Evolutionary conservation across 768 basidiomycete species (phyloP), one percentile per base, ranked within the genome.

Genomic region (Lactarius vividus): DNA sequence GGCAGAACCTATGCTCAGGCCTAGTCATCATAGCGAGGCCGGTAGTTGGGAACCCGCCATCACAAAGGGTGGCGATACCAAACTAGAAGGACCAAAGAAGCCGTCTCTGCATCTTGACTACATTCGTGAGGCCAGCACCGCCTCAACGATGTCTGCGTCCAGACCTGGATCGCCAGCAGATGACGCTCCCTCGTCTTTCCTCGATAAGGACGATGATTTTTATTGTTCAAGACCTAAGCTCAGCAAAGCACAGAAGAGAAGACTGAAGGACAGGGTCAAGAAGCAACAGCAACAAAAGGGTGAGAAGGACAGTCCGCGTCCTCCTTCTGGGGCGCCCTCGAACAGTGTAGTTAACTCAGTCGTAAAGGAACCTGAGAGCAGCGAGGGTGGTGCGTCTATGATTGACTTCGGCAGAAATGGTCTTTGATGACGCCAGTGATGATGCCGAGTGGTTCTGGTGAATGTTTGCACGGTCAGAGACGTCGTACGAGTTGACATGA

Each of bases 331-430:
- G 29, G 42, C 54, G 18, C 33, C 18, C 8, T 33, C 33, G 65
- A 55, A 57, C 62, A 35, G 31, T n/a, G 49, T 33, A 57, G 54
- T 61, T 59, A 49, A 65, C 44, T 20, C 54, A 54, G 31, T 5
- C 20, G 55, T n/a, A 57, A 59, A 68, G 67, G 64, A 52, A 37
- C 31, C 9, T 13, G 56, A 39, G 37, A 68, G 31, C 26, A 11
- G 56, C 39, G 67, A 28, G 23, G 64, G 58, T 7, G 60, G 61
- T n/a, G 1, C 53, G 23, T 20, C 35, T 4, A 26, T 56, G 49
- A 54, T 46, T 9, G 62, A 46, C 16, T 18, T 4, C 6, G 28
- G 49, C 55, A 20, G 28, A 33, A 28, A 54, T 11, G 26, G 53
- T 18, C 31, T 33, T 31, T 31, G 16, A 44, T 15, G 44, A 35